Percentiles rank a stretch among this genome's conserved stretches.
Conservation (phyloP, 305 asterid species). For the Caryopteris hybrid region DNA sequence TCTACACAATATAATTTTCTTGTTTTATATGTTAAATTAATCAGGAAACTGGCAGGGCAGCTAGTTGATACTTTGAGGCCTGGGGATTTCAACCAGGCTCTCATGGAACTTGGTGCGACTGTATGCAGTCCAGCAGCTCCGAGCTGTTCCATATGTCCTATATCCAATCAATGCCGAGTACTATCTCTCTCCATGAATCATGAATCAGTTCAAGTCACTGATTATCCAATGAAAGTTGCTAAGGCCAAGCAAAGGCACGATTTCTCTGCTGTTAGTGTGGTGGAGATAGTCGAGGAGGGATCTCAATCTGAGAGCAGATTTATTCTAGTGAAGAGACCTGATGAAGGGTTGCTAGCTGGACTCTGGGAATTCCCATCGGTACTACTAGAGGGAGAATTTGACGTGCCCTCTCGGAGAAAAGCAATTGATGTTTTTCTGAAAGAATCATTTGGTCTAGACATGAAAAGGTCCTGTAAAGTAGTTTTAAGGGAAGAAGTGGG, state of each 20-base stretch:
- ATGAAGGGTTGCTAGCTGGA: slow-evolving; percentile 89
- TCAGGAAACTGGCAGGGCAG: slow-evolving; percentile 77
- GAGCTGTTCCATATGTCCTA: slow-evolving; percentile 70
- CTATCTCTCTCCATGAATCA: slow-evolving; percentile 45
- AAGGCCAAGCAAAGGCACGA: slow-evolving; percentile 79
- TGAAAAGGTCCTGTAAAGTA: slow-evolving; percentile 43
- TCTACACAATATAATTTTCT: not conserved
- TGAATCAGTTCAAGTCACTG: slow-evolving; percentile 65
- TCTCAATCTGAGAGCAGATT: slow-evolving; percentile 50
- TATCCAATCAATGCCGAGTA: slow-evolving; percentile 70
- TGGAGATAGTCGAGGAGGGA: slow-evolving; percentile 61
- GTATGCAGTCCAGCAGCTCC: slow-evolving; percentile 57
- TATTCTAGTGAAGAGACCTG: slow-evolving; percentile 88
- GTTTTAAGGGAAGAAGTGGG: slow-evolving; percentile 86
- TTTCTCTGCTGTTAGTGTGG: slow-evolving; percentile 90
- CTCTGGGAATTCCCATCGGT: slow-evolving; percentile 99
- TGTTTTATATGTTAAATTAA: slow-evolving; percentile 8
- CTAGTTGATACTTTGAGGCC: slow-evolving; percentile 86
- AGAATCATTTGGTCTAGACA: slow-evolving; percentile 59
- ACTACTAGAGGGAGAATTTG: slow-evolving; percentile 62
- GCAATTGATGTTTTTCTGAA: slow-evolving; percentile 56
- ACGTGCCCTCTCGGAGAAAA: slow-evolving; percentile 54
- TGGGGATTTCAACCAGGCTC: slow-evolving; percentile 95
- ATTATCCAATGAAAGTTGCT: slow-evolving; percentile 77
- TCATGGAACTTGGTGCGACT: slow-evolving; percentile 99